Evolutionary conservation across 78 protist species (phyloP).

Genomic region (Acrasis kona): DNA sequence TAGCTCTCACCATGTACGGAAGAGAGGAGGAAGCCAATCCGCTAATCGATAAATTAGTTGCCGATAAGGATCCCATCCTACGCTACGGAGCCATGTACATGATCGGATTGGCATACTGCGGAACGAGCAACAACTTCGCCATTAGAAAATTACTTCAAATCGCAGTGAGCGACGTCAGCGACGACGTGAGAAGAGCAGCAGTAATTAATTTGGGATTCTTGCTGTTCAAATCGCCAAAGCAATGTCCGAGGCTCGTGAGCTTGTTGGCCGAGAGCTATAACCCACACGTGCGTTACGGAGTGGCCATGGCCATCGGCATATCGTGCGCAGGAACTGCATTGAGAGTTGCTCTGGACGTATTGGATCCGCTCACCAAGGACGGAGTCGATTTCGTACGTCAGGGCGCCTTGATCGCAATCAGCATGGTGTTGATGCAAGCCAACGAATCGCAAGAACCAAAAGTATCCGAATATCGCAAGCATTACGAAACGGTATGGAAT

Average conservation of each 20-base stretch:
- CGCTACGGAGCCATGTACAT: constrained; percentile 85
- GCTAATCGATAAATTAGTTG: constrained; percentile 60
- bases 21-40: constrained; percentile 76
- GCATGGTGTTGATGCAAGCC: constrained; percentile 87
- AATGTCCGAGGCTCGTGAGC: constrained; percentile 65
- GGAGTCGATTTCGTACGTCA: constrained; percentile 80
- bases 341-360: constrained; percentile 61
- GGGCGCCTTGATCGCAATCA: constrained; percentile 88
- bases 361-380: constrained; percentile 69
- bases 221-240: constrained; percentile 68
- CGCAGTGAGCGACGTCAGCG: constrained; percentile 94
- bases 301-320: constrained; percentile 95
- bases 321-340: constrained; percentile 92
- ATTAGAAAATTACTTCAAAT: constrained; percentile 78
- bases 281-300: constrained; percentile 97
- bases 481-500: constrained; percentile 22
- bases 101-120: constrained; percentile 90
- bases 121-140: constrained; percentile 81
- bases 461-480: constrained; percentile 22
- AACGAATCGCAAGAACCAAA: constrained; percentile 35
- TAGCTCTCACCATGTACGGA: constrained; percentile 79
- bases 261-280: constrained; percentile 87
- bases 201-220: constrained; percentile 92
- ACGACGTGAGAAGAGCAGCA: constrained; percentile 97
- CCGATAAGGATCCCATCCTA: constrained; percentile 64